Base-by-base conservation (phyloP, 495 filamentous ascomycete genomes). In the Lepidopterella palustris region DNA sequence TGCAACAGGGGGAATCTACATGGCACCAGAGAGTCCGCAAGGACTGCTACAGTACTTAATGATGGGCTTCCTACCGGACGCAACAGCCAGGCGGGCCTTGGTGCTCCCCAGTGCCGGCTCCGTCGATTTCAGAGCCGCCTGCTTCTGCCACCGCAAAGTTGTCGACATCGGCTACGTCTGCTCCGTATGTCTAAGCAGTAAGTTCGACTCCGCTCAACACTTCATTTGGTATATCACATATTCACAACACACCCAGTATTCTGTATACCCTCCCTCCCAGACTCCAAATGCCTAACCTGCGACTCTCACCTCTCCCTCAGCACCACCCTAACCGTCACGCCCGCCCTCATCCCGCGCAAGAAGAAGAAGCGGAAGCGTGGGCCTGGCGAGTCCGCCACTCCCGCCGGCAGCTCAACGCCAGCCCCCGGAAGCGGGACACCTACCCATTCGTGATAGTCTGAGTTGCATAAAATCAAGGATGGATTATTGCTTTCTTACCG, bases 91-190 rank as follows among this genome's bases (percentile, higher is more conserved):
- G 2, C 70, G 73, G 32, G 76, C 82, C 54, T 70, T 97, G 31
- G 78, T 95, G 8, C 74, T 86, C 15, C 93, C 93, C 0, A 88
- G 85, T 11, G 84, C 88, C n/a, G 87, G 88, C 28, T 81, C 86
- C 47, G 93, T 98, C 35, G 95, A 98, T 77, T 98, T 98, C 71
- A 81, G 95, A 9, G 92, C 93, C 5, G 93, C 93, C 13, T 98
- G 93, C 73, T 98, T 98, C 72, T 98, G 93, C 71, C 93, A 98
- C 73, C 80, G 92, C 29, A 82, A 80, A 24, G 90, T 97, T 13
- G 87, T 98, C 56, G 89, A 96, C 75, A 81, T 93, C 25, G 93
- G 90, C 10, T 98, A 86, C 68, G 95, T 98, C 45, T 98, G 93
- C 77, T 92, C 88, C 45, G 88, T 98, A 58, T 98, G 93, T 70